Percentiles rank a stretch among this genome's conserved stretches.
Conservation (phyloP, 352 stramenopile genomes). For the Phytophthora sojae region DNA sequence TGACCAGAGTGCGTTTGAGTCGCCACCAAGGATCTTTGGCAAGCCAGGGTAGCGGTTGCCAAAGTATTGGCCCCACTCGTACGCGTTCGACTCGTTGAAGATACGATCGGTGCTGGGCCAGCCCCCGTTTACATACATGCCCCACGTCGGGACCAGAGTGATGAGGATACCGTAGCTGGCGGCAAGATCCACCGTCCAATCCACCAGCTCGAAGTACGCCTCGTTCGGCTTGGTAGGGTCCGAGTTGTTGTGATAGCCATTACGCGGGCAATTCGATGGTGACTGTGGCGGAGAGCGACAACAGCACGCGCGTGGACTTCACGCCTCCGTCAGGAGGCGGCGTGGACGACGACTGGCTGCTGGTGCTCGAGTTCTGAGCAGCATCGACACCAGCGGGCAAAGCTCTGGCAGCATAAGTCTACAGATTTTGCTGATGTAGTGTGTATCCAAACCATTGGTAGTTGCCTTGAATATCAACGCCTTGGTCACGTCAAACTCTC, state of each 20-base stretch:
- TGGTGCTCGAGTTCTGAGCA: slow-evolving; percentile 27
- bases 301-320: slow-evolving; percentile 28
- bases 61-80: slow-evolving; percentile 23
- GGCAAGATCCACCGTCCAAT: slow-evolving; percentile 25
- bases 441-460: too few relatives aligned
- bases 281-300: slow-evolving; percentile 5
- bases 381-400: too few relatives aligned
- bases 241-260: slow-evolving; percentile 30
- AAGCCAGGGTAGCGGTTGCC: slow-evolving; percentile 24
- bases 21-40: slow-evolving; percentile 30
- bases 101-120: slow-evolving; percentile 10
- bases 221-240: slow-evolving; percentile 33
- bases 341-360: slow-evolving; percentile 36
- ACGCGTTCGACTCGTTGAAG: slow-evolving; percentile 23
- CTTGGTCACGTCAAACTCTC: slow-evolving; percentile 1
- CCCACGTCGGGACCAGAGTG: slow-evolving; percentile 19
- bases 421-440: too few relatives aligned
- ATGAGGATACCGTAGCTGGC: slow-evolving; percentile 35
- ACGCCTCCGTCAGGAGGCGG: slow-evolving; percentile 19
- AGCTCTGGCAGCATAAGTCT: too few relatives aligned
- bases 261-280: slow-evolving; percentile 19
- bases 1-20: slow-evolving; percentile 23
- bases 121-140: slow-evolving; percentile 16
- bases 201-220: slow-evolving; percentile 28
- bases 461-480: too few relatives aligned